Conservation (phyloP, 2,329 filamentous ascomycete genomes). For the Fragosphaeria purpurea region DNA sequence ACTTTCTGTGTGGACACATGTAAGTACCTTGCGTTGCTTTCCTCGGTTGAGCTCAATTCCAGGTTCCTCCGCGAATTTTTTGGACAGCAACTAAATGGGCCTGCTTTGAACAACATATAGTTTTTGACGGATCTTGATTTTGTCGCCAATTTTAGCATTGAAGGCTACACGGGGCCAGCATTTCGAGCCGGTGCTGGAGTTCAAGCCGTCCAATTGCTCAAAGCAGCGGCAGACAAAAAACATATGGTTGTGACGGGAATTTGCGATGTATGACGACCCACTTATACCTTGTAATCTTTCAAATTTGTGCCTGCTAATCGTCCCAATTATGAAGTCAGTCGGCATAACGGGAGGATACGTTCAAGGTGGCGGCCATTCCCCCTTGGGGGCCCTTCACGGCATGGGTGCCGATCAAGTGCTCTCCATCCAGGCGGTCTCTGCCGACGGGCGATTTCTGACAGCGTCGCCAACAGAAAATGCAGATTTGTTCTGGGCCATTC, state of each 20-base stretch:
- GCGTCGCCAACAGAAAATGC: constrained; percentile 28
- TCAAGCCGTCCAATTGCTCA: constrained; percentile 40
- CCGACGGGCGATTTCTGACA: constrained; percentile 24
- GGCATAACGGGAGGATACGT: constrained; percentile 27
- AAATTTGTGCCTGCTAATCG: too few relatives aligned
- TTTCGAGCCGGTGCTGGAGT: constrained; percentile 39
- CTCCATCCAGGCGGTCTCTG: constrained; percentile 29
- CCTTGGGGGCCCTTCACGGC: constrained; percentile 34
- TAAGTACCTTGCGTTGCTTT: neutral
- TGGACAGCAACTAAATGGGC: too few relatives aligned
- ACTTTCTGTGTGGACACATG: constrained; percentile 46
- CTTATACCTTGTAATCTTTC: too few relatives aligned
- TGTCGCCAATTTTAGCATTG: constrained; percentile 30
- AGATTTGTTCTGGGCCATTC: constrained; percentile 48
- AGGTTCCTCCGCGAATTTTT: too few relatives aligned
- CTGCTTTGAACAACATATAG: neutral
- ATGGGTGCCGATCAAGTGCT: constrained; percentile 33
- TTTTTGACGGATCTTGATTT: constrained; percentile 25
- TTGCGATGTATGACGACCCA: constrained; percentile 1
- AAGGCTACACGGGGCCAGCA: constrained; percentile 13
- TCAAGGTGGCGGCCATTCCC: constrained; percentile 44
- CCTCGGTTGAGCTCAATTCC: too few relatives aligned
- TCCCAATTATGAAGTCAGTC: constrained; percentile 30
- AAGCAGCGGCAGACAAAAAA: constrained; percentile 32
- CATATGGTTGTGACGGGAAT: constrained; percentile 39